phyloP scores from a whole-genome alignment of 1,284 basidiomycete genomes.

The Tylopilus sp. region DNA sequence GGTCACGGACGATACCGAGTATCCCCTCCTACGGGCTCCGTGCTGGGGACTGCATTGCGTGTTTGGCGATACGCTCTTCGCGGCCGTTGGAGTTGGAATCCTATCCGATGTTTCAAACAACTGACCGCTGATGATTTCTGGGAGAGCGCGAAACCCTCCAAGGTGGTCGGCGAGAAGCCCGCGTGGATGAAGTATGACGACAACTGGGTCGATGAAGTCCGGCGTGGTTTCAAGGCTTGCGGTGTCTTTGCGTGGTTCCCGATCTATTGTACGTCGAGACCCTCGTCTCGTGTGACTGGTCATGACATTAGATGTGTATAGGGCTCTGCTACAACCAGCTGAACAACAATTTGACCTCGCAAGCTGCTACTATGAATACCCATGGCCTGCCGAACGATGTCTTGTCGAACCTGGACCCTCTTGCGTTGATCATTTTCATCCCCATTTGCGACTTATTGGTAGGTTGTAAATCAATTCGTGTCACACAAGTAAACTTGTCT shows the following conservation, averaged over 20 bases:
- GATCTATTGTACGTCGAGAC: slow-evolving; percentile 58
- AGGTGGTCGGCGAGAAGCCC: slow-evolving; percentile 44
- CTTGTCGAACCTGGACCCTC: slow-evolving; percentile 77
- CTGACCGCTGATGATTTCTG: slow-evolving; percentile 70
- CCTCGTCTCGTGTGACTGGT: not conserved
- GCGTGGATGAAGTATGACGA: slow-evolving; percentile 77
- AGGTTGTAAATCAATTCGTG: slow-evolving; percentile 6
- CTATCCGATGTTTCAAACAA: slow-evolving; percentile 46
- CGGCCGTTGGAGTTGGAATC: slow-evolving; percentile 62
- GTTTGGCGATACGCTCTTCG: slow-evolving; percentile 51
- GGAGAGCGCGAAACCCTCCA: slow-evolving; percentile 75
- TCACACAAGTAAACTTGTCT: not conserved
- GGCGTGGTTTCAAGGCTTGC: slow-evolving; percentile 82
- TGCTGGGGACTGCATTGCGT: slow-evolving; percentile 55
- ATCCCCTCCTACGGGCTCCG: slow-evolving; percentile 77
- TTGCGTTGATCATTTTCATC: slow-evolving; percentile 74
- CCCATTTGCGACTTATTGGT: slow-evolving; percentile 64
- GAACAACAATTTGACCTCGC: slow-evolving; percentile 78
- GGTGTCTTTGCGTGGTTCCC: slow-evolving; percentile 79
- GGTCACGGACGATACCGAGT: slow-evolving; percentile 67
- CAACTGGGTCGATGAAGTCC: slow-evolving; percentile 80
- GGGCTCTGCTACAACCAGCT: slow-evolving; percentile 76
- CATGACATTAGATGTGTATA: slow-evolving; percentile 28
- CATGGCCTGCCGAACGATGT: slow-evolving; percentile 81
- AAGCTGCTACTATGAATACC: slow-evolving; percentile 70